Percentiles rank a stretch among this genome's conserved stretches.
phyloP scores from a whole-genome alignment of 805 yeast genomes.

The Candida silvatica region DNA sequence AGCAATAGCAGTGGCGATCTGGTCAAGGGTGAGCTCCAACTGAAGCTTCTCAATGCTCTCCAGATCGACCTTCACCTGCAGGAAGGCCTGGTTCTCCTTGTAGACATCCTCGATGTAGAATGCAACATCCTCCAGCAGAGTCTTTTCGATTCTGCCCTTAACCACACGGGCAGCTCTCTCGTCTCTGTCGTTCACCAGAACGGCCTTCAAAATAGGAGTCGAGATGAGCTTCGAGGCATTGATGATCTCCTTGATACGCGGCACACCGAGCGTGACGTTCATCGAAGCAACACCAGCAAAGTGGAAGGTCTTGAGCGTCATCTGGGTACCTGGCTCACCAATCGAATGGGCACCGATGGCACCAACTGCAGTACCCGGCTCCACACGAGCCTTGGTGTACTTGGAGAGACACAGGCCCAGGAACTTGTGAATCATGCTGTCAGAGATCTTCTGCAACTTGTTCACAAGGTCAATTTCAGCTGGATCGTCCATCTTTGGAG shows the following conservation, averaged over 20 bases:
- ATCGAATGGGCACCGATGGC: slow-evolving; percentile 99
- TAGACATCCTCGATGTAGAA: slow-evolving; percentile 91
- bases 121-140: slow-evolving; percentile 78
- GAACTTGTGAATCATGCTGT: slow-evolving; percentile 51
- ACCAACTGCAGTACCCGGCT: slow-evolving; percentile 99
- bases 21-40: slow-evolving; percentile 78
- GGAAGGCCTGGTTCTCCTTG: slow-evolving; percentile 64
- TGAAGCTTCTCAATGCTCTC: slow-evolving; percentile 83
- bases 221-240: slow-evolving; percentile 93
- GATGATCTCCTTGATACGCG: slow-evolving; percentile 97
- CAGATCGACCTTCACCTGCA: slow-evolving; percentile 76
- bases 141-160: slow-evolving; percentile 94
- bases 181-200: slow-evolving; percentile 83
- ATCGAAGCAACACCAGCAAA: slow-evolving; percentile 99
- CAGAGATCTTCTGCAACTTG: slow-evolving; percentile 63
- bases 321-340: slow-evolving; percentile 99
- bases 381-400: slow-evolving; percentile 85
- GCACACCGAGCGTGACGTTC: slow-evolving; percentile 98
- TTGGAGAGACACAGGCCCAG: slow-evolving; percentile 70
- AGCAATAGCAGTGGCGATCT: slow-evolving; percentile 74
- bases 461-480: slow-evolving; percentile 38
- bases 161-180: slow-evolving; percentile 98
- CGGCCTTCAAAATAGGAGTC: slow-evolving; percentile 94
- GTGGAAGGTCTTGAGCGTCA: slow-evolving; percentile 75
- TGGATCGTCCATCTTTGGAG: slow-evolving; percentile 9